Conservation (phyloP, 371 early-diverging fungal species). For the Blakeslea trispora region DNA sequence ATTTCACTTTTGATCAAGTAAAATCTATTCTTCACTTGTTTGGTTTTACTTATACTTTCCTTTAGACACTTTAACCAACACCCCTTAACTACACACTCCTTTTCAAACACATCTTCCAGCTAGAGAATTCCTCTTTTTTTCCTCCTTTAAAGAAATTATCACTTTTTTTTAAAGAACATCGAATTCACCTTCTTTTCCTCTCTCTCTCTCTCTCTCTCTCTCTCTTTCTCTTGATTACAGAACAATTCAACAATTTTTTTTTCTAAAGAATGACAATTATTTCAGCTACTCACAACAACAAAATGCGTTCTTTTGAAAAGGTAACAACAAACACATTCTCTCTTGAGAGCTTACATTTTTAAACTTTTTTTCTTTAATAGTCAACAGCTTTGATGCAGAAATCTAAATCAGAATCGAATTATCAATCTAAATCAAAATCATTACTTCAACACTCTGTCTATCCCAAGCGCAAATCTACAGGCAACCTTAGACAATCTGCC, state of each 20-base stretch:
- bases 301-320: constrained; percentile 22
- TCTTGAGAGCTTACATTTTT: not conserved
- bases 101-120: not conserved
- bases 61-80: not conserved
- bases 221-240: constrained; percentile 1
- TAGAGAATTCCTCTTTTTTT: not conserved
- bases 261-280: constrained; percentile 21
- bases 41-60: not conserved
- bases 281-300: constrained; percentile 6
- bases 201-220: constrained; percentile 3
- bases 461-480: constrained; percentile 53
- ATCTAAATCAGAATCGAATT: constrained; percentile 47
- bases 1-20: constrained; percentile 1
- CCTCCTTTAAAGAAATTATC: not conserved
- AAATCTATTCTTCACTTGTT: not conserved
- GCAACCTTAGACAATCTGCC: constrained; percentile 38
- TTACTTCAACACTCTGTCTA: constrained; percentile 24
- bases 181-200: not conserved
- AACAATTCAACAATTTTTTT: not conserved
- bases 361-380: constrained; percentile 4
- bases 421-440: constrained; percentile 26
- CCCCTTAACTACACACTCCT: not conserved
- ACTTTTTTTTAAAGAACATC: not conserved
- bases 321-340: constrained; percentile 7
- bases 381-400: constrained; percentile 41